A percentile compares a stretch with the other conserved stretches of the same genome.
phyloP scores from a whole-genome alignment of 2,329 filamentous ascomycete species.

The Drechslerella stenobrocha region DNA sequence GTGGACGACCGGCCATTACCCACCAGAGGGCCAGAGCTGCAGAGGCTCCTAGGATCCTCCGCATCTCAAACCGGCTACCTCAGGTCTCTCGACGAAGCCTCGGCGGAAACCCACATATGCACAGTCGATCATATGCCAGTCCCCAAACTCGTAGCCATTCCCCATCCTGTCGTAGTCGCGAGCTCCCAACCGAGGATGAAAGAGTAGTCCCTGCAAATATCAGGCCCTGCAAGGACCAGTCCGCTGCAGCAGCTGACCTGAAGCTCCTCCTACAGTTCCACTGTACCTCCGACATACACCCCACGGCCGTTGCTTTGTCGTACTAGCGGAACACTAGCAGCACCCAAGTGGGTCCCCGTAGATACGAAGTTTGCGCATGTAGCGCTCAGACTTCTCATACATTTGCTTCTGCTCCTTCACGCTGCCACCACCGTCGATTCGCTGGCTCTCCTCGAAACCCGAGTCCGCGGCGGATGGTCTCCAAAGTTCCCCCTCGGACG shows the following conservation, averaged over 20 bases:
- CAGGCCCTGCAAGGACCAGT: not conserved
- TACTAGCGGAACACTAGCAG: not conserved
- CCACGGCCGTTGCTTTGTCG: constrained; percentile 22
- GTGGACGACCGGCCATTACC: not conserved
- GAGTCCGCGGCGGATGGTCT: too few relatives aligned
- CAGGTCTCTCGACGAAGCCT: not conserved
- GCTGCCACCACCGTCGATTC: too few relatives aligned
- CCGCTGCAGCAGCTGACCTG: constrained; percentile 17
- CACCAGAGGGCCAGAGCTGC: too few relatives aligned
- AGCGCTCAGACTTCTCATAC: not conserved
- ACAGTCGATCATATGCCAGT: constrained; percentile 6
- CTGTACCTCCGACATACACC: constrained; percentile 15
- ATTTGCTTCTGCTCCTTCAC: too few relatives aligned
- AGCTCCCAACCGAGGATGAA: not conserved
- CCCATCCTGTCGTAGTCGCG: constrained; percentile 10
- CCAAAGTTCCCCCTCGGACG: not conserved
- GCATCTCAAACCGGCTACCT: constrained; percentile 17
- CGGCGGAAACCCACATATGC: constrained; percentile 18
- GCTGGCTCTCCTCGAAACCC: too few relatives aligned
- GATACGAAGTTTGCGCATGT: constrained; percentile 32
- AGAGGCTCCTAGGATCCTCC: constrained; percentile 1
- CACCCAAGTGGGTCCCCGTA: constrained; percentile 22
- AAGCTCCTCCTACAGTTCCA: constrained; percentile 1
- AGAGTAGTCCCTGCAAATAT: not conserved
- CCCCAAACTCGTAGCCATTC: not conserved